Evolutionary conservation across 2,329 filamentous ascomycete genomes (phyloP).

Genomic region (Chalara sp.): DNA sequence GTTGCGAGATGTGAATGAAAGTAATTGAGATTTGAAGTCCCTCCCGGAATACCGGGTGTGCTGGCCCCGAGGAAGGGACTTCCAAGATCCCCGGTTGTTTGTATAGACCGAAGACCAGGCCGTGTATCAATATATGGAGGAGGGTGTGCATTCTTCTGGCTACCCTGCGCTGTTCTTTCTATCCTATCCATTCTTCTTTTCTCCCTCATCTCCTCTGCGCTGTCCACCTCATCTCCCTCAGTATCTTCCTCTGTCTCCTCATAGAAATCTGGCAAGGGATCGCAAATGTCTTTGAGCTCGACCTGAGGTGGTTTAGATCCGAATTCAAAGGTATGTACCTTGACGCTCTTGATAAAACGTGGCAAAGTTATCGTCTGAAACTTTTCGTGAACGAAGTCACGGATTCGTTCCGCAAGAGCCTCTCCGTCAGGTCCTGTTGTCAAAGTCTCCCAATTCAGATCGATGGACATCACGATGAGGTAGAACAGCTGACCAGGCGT

Average conservation of each 20-base stretch:
- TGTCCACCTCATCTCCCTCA: conserved; percentile 41
- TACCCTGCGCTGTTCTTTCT: conserved; percentile 24
- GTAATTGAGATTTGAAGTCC: conserved; percentile 72
- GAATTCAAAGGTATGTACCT: conserved; percentile 91
- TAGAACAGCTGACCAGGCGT: neutral
- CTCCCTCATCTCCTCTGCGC: conserved; percentile 12
- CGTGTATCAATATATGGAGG: conserved; percentile 35
- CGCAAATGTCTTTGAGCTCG: conserved; percentile 93
- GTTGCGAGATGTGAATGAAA: conserved; percentile 72
- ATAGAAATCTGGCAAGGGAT: conserved; percentile 94
- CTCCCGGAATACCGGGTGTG: conserved; percentile 61
- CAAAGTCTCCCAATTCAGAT: conserved; percentile 92
- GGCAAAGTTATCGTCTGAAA: conserved; percentile 90
- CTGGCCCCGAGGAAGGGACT: conserved; percentile 52
- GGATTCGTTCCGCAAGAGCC: conserved; percentile 77
- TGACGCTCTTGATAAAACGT: conserved; percentile 93
- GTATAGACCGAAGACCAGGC: conserved; percentile 23
- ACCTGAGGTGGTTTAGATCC: conserved; percentile 76
- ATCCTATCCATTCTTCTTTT: conserved; percentile 26
- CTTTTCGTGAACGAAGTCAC: conserved; percentile 88
- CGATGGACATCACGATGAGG: conserved; percentile 71
- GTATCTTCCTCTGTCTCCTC: conserved; percentile 67
- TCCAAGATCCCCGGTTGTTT: conserved; percentile 36
- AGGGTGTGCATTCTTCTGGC: conserved; percentile 12
- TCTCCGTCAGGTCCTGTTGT: conserved; percentile 84